Percentiles rank a stretch among this genome's conserved stretches.
These are phyloP conservation scores for Solanum arcanum DNA, from an alignment of 257 asterid species.

Conservation along the genomic window DNA sequence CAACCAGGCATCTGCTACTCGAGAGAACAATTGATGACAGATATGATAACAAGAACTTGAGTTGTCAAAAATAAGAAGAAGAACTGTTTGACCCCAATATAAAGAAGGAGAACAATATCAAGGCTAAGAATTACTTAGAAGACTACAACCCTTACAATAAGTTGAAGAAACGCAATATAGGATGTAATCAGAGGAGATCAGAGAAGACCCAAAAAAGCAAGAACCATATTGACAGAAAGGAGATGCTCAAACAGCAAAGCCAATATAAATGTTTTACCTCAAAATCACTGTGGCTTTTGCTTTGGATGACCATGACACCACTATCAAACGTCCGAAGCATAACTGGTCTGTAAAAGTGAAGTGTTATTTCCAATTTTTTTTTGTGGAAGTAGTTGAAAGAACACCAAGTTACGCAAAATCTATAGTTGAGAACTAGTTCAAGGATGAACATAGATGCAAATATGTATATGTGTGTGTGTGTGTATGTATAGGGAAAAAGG, in stretches of 20 bases:
- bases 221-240: background rate
- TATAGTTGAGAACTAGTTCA: background rate
- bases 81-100: background rate
- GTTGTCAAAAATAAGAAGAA: too few species aligned
- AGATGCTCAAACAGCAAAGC: background rate
- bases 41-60: background rate
- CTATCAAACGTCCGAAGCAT: conserved; percentile 96
- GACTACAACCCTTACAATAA: background rate
- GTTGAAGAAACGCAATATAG: background rate
- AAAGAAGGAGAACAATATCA: background rate
- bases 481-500: background rate
- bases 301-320: conserved; percentile 94
- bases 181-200: background rate
- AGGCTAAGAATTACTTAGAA: background rate
- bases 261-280: conserved; percentile 37
- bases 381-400: background rate
- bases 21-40: background rate
- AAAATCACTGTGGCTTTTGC: conserved; percentile 77
- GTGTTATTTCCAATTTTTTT: background rate
- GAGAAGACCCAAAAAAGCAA: background rate
- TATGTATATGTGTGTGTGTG: background rate
- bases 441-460: background rate
- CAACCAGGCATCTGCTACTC: background rate
- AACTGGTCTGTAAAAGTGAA: conserved; percentile 46
- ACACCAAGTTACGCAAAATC: background rate